Base-by-base conservation (phyloP, 1,284 basidiomycete species). In the Trichosporon coremiiforme region DNA sequence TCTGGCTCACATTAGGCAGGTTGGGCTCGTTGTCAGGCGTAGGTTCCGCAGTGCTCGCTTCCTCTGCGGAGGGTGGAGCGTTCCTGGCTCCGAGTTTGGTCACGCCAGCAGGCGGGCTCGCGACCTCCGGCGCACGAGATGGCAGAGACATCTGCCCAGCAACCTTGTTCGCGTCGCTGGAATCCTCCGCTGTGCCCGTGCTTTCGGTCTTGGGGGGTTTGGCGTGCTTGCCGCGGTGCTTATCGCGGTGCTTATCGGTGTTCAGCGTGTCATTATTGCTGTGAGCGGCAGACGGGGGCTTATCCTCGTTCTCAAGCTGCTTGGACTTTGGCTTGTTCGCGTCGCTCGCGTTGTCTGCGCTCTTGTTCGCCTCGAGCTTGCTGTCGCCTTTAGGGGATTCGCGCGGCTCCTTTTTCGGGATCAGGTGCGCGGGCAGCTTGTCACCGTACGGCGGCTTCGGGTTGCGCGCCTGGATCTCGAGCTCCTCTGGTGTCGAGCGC, bases 401-500 rank as follows among this genome's bases (percentile, higher is more conserved):
- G 17, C 41, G 41, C 41, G 41, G 29, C 15, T 33, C 57, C 4
- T 33, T 15, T 31, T 35, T 33, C 31, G 57, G 57, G 31, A 31
- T 31, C 57, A 62, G 29, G 31, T 33, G 29, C 31, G 20, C 33
- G 50, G 50, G 20, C 31, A 55, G 25, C 5, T 15, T n/a, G 29
- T 25, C 50, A 7, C 65, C 35, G 68, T 64, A 67, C 1, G 71
- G 71, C 22, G 64, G 41, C 9, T 38, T 38, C 0, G 71, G 71
- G 66, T 70, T 69, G 3, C 17, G 22, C 20, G 57, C 22, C 2
- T 36, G 45, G 29, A 22, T 62, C 4, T 33, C 29, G 9, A 64
- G 69, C 29, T 73, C 71, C 4, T 41, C 47, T 0, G 38, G 25
- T 0, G 70, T 68, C 50, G 74, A 69, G 47, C 72, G 70, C 75